Conservation (phyloP, 1,284 basidiomycete species). For the Rhodotorula sp. region DNA sequence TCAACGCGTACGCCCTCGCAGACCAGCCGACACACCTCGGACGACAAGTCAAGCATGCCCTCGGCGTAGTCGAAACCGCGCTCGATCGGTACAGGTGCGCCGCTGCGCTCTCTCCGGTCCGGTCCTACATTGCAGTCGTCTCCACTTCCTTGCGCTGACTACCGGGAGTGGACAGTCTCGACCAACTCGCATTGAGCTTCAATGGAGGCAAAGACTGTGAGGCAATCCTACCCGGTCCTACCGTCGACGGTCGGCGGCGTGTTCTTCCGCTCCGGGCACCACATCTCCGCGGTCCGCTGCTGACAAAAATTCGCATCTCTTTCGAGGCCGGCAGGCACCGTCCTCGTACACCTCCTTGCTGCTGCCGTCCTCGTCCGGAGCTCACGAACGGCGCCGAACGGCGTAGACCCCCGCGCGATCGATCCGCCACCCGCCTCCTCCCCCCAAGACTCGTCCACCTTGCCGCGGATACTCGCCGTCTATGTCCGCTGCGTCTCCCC, state of each 20-base stretch:
- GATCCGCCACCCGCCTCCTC: slow-evolving; percentile 40
- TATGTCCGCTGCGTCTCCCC: slow-evolving; percentile 90
- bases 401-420: neutral
- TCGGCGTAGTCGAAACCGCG: slow-evolving; percentile 71
- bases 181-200: slow-evolving; percentile 65
- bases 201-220: slow-evolving; percentile 97
- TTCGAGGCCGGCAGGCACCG: slow-evolving; percentile 65
- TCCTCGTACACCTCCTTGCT: slow-evolving; percentile 84
- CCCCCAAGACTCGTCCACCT: slow-evolving; percentile 5
- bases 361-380: slow-evolving; percentile 58
- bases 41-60: slow-evolving; percentile 65
- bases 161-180: slow-evolving; percentile 9
- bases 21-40: slow-evolving; percentile 51
- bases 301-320: neutral
- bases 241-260: neutral
- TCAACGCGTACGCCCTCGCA: slow-evolving; percentile 33
- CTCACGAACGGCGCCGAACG: too few species aligned
- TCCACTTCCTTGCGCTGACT: neutral
- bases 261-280: neutral
- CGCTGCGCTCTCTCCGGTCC: neutral
- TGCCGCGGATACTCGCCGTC: slow-evolving; percentile 50
- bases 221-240: slow-evolving; percentile 45
- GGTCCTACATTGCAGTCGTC: neutral
- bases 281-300: neutral
- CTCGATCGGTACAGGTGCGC: slow-evolving; percentile 68